phyloP scores from a whole-genome alignment of 2,329 filamentous ascomycete genomes.

The Sporothrix luriei region DNA sequence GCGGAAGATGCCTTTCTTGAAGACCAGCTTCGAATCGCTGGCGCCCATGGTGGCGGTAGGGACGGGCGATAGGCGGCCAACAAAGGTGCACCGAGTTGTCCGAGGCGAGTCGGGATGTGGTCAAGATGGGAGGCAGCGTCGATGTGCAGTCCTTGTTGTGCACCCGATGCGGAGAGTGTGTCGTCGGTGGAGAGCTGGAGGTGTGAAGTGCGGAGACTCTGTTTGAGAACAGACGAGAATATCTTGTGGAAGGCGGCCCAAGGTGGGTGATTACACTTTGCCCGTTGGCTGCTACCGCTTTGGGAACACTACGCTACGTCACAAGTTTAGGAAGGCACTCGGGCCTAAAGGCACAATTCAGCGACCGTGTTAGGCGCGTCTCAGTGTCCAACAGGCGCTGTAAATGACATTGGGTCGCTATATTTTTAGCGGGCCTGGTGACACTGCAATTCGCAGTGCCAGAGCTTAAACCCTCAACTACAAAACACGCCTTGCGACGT shows the following conservation, averaged over 20 bases:
- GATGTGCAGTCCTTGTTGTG: not conserved
- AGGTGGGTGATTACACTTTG: constrained; percentile 13
- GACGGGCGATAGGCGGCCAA: not conserved
- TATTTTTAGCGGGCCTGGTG: not conserved
- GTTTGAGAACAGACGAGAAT: not conserved
- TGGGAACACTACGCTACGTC: constrained; percentile 6
- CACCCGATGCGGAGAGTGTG: not conserved
- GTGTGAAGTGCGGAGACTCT: constrained; percentile 8
- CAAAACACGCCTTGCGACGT: not conserved
- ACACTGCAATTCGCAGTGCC: not conserved
- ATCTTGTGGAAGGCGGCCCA: constrained; percentile 4
- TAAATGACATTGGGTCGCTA: not conserved
- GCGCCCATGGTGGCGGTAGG: constrained; percentile 71
- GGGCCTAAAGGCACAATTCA: not conserved
- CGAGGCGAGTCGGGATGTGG: not conserved
- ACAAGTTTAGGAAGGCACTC: not conserved
- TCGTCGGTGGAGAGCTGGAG: constrained; percentile 2
- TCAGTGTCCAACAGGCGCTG: not conserved
- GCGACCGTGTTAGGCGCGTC: not conserved
- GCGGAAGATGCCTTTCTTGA: constrained; percentile 97
- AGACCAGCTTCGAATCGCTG: constrained; percentile 97
- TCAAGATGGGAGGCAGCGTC: not conserved
- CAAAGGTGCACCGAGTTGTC: constrained; percentile 14
- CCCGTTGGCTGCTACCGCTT: constrained; percentile 16
- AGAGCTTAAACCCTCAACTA: not conserved